Evolutionary conservation across 768 basidiomycete genomes (phyloP).

Genomic region (Termitomyces sp.): DNA sequence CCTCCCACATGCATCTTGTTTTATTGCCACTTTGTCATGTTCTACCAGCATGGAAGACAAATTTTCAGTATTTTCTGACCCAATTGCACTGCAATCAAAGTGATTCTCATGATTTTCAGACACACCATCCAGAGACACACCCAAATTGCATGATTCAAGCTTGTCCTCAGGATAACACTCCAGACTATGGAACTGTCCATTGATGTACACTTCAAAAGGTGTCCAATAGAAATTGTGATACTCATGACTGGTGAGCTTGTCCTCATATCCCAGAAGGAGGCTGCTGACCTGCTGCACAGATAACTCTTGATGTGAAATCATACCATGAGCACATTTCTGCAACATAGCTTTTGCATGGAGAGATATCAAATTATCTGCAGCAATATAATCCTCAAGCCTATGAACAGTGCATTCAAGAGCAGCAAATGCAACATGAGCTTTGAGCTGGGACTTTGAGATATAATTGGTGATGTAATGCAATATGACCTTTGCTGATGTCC

Average conservation of each 20-base stretch:
- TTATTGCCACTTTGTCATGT: too few species aligned
- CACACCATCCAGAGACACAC: too few species aligned
- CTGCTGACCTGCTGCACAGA: conserved; percentile 34
- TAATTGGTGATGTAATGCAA: conserved; percentile 48
- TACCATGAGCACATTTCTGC: conserved; percentile 32
- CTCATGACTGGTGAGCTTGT: conserved; percentile 35
- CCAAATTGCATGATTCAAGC: too few species aligned
- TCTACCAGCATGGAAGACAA: too few species aligned
- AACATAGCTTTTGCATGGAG: conserved; percentile 28
- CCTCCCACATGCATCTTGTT: too few species aligned
- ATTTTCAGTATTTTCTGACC: too few species aligned
- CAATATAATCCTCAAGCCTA: conserved; percentile 21
- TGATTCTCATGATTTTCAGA: too few species aligned
- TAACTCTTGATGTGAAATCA: conserved; percentile 37
- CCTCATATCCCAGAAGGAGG: conserved; percentile 31
- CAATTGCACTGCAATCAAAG: too few species aligned
- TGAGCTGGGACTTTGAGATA: conserved; percentile 41
- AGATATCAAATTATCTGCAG: conserved; percentile 14
- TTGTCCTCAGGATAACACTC: too few species aligned
- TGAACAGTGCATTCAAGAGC: conserved; percentile 31
- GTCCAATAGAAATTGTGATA: conserved; percentile 34
- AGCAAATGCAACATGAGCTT: conserved; percentile 37
- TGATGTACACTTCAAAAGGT: conserved; percentile 19
- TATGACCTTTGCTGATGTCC: conserved; percentile 36
- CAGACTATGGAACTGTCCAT: too few species aligned